Evolutionary conservation across 805 yeast genomes (phyloP).

Genomic region (Cyberlindnera sargentensis): DNA sequence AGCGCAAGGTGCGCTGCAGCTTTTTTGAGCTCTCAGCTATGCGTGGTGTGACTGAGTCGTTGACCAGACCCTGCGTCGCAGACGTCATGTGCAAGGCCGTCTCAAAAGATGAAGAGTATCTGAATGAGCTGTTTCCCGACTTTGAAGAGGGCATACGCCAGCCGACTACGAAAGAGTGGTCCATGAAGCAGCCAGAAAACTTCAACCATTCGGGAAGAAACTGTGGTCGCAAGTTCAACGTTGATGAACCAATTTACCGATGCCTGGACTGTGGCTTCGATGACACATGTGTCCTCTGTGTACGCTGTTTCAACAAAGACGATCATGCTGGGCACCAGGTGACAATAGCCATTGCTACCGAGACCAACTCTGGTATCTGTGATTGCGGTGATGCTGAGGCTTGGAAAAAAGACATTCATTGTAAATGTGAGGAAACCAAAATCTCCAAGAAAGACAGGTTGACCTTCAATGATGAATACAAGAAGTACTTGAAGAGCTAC

Average conservation of each 20-base stretch:
- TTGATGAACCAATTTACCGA: constrained; percentile 62
- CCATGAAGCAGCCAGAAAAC: neutral
- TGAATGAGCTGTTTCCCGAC: constrained; percentile 30
- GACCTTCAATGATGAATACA: constrained; percentile 5
- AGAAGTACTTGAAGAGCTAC: constrained; percentile 18
- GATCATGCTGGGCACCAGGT: constrained; percentile 68
- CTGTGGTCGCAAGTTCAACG: constrained; percentile 57
- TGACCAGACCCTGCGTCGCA: neutral
- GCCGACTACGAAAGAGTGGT: neutral
- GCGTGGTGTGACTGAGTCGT: too few species aligned
- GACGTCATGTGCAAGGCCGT: constrained; percentile 12
- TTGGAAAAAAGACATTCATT: constrained; percentile 45
- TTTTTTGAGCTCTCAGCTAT: too few species aligned
- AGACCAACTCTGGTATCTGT: constrained; percentile 31
- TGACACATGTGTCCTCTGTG: constrained; percentile 72
- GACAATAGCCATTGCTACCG: constrained; percentile 30
- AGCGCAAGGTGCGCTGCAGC: too few species aligned
- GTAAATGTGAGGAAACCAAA: constrained; percentile 31
- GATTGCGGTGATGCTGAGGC: constrained; percentile 92
- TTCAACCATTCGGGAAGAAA: constrained; percentile 47
- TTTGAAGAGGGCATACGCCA: neutral
- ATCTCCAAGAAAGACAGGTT: constrained; percentile 31
- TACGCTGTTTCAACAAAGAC: constrained; percentile 59
- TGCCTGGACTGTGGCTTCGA: constrained; percentile 75
- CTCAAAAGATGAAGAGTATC: constrained; percentile 32